Percentiles rank a stretch among this genome's conserved stretches.
These are phyloP conservation scores for Quercus cerris DNA, from an alignment of 306 rosid genomes.

Conservation along the genomic window DNA sequence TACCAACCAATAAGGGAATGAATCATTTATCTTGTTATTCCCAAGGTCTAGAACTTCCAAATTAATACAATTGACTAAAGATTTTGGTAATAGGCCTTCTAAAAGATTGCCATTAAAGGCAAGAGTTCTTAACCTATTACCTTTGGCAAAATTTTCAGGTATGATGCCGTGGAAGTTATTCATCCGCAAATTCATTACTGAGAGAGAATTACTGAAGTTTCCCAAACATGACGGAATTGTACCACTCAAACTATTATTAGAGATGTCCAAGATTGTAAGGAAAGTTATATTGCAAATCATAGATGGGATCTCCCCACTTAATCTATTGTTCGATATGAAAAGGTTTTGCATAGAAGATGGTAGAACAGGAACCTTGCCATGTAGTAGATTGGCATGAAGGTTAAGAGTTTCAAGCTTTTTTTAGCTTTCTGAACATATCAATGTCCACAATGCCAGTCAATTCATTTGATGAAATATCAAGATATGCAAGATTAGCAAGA, in stretches of 20 bases:
- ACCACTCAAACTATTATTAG: too few species aligned
- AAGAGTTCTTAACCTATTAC: slow-evolving; percentile 1
- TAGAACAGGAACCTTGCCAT: slow-evolving; percentile 24
- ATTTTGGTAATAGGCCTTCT: slow-evolving; percentile 24
- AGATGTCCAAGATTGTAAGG: neutral
- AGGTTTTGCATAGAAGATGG: neutral
- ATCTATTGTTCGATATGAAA: slow-evolving; percentile 23
- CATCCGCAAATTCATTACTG: slow-evolving; percentile 11
- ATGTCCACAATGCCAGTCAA: too few species aligned
- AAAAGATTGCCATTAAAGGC: slow-evolving; percentile 28
- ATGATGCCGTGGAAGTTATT: slow-evolving; percentile 29
- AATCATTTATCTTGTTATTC: slow-evolving; percentile 22
- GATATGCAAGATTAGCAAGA: neutral
- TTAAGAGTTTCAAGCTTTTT: accelerated
- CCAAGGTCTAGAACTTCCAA: slow-evolving; percentile 41
- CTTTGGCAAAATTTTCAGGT: neutral
- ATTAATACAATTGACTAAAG: neutral
- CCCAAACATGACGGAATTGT: too few species aligned
- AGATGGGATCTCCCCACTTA: slow-evolving; percentile 21
- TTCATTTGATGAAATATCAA: too few species aligned
- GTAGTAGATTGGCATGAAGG: slow-evolving; percentile 26
- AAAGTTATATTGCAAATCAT: neutral
- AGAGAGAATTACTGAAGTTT: too few species aligned
- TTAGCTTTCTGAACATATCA: too few species aligned
- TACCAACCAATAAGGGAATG: slow-evolving; percentile 36